These are phyloP conservation scores for Hanseniaspora nectarophila DNA, from an alignment of 805 yeast species.

Conservation along the genomic window DNA sequence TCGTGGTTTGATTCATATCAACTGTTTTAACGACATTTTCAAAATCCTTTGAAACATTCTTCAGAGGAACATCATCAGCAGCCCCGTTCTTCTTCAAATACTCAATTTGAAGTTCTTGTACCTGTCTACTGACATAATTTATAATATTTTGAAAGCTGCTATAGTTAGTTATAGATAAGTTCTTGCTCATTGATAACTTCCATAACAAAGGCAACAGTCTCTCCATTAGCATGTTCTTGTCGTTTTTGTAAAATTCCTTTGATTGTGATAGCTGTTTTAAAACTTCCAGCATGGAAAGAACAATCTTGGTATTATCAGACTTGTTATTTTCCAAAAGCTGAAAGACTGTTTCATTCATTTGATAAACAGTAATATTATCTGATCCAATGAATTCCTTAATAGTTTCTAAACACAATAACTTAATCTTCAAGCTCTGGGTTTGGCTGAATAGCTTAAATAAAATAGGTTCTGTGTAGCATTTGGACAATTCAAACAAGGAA, in stretches of 20 bases:
- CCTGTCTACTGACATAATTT: constrained; percentile 31
- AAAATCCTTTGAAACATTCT: background rate
- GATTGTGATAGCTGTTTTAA: constrained; percentile 33
- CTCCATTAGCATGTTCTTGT: constrained; percentile 40
- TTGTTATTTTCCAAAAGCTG: constrained; percentile 68
- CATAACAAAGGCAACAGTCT: constrained; percentile 44
- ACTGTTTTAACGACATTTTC: constrained; percentile 20
- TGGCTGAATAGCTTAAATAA: constrained; percentile 62
- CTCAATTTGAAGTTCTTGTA: constrained; percentile 35
- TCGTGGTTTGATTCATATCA: constrained; percentile 15
- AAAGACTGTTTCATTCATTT: constrained; percentile 65
- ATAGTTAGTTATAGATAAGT: constrained; percentile 35
- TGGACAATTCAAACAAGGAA: constrained; percentile 36
- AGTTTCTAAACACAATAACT: constrained; percentile 50
- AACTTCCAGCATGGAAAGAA: constrained; percentile 31
- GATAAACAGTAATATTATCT: constrained; percentile 56
- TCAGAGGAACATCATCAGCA: background rate
- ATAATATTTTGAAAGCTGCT: constrained; percentile 30
- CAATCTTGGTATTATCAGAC: constrained; percentile 58
- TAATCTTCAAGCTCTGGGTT: constrained; percentile 73
- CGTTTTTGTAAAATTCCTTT: constrained; percentile 32
- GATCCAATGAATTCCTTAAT: constrained; percentile 43
- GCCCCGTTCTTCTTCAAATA: constrained; percentile 23
- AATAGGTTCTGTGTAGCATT: constrained; percentile 59
- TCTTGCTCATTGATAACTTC: constrained; percentile 37